Base-by-base conservation (phyloP, 768 basidiomycete genomes). In the Kondoa subrosea region DNA sequence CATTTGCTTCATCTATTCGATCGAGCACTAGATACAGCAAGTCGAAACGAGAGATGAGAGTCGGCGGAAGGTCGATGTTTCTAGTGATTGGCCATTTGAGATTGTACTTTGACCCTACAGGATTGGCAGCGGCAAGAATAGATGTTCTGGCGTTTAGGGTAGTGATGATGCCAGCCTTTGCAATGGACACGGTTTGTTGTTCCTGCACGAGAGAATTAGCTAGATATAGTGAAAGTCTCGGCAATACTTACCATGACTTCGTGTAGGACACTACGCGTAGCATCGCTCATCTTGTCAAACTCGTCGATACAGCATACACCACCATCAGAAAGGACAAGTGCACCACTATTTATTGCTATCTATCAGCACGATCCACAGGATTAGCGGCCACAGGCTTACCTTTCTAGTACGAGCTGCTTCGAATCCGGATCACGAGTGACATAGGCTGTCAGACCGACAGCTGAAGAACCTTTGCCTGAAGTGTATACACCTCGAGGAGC, bases 291-390 rank as follows among this genome's bases (percentile, higher is more conserved):
- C 73, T 81, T 81, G 75, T 81, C 81, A 68, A 99, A 97, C 78
- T 97, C 93, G 73, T 97, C 93, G 72, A 97, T 97, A 75, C 93
- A 97, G 76, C 91, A 96, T 2, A 96, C 91, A 76, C 92, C 93
- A 1, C 93, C 93, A 72, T 96, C 93, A 75, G 88, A 89, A 69
- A 96, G 78, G 1, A 95, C 92, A 14, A 96, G 84, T 0, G 92
- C 92, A 69, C 92, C 92, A 79, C 91, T 90, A 71, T 15, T 65
- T 64, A 64, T 50, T 21, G 40, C 40, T 8, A 50, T 50, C 12
- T 30, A 67, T 16, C 15, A 4, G 8, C 21, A 1, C 1, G n/a
- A n/a, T n/a, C n/a, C n/a, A n/a, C n/a, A n/a, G n/a, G n/a, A n/a
- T 21, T 8, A 50, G 40, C 21, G 21, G 40, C 40, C 14, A 61